Evolutionary conservation across 768 basidiomycete genomes (phyloP).

Genomic region (Chalciporus piperatus): DNA sequence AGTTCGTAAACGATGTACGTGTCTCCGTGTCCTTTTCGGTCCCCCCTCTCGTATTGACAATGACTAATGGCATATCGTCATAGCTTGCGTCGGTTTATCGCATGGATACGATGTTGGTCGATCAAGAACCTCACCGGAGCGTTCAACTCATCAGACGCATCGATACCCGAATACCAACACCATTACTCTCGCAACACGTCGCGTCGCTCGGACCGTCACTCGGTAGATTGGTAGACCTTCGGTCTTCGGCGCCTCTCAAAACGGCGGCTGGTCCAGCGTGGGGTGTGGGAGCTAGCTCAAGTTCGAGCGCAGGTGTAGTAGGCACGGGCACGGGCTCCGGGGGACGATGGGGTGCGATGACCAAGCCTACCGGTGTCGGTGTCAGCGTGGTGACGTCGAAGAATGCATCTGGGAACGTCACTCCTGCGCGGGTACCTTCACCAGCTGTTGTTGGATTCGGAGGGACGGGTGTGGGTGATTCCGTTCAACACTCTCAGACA

Average conservation of each 20-base stretch:
- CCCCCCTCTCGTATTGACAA: background rate
- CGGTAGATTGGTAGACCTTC: constrained; percentile 61
- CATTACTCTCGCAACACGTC: constrained; percentile 55
- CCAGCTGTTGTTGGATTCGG: constrained; percentile 3
- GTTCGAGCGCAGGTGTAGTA: too few relatives aligned
- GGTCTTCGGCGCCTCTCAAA: constrained; percentile 24
- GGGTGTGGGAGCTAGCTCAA: background rate
- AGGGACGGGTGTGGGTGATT: background rate
- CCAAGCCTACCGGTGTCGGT: constrained; percentile 7
- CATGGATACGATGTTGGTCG: constrained; percentile 83
- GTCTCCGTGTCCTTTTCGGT: background rate
- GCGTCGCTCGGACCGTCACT: constrained; percentile 39
- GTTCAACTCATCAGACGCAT: constrained; percentile 80
- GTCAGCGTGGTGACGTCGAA: background rate
- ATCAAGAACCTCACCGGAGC: constrained; percentile 86
- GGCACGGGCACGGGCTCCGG: background rate
- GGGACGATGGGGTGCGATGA: constrained; percentile 19
- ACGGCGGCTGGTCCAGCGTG: constrained; percentile 2
- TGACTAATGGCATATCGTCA: background rate
- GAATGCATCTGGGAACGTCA: constrained; percentile 2
- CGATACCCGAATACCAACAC: constrained; percentile 76
- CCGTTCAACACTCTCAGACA: too few relatives aligned
- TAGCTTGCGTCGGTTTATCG: constrained; percentile 78
- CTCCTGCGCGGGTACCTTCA: constrained; percentile 18
- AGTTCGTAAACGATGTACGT: constrained; percentile 78